Conservation (phyloP, 2,329 filamentous ascomycete species). For the Pezicula carpinea region DNA sequence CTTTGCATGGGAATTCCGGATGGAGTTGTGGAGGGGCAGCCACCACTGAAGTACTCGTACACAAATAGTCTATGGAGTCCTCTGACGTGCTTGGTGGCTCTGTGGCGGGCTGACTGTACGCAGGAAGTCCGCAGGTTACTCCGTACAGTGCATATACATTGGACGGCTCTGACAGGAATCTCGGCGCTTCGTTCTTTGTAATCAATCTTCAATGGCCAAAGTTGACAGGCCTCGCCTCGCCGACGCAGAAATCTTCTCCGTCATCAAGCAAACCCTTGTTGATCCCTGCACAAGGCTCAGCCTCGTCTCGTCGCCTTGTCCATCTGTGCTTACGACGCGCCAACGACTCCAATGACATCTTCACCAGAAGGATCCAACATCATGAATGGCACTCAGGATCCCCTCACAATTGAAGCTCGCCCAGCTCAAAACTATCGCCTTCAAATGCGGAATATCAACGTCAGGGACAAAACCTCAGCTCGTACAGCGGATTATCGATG, state of each 20-base stretch:
- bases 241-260: not conserved
- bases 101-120: too few relatives aligned
- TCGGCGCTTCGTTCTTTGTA: not conserved
- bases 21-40: not conserved
- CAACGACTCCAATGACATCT: not conserved
- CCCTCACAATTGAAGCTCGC: slow-evolving; percentile 39
- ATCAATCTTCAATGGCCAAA: too few relatives aligned
- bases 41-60: not conserved
- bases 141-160: too few relatives aligned
- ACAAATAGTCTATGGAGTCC: not conserved
- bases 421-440: slow-evolving; percentile 55
- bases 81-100: not conserved
- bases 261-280: not conserved
- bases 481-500: slow-evolving; percentile 41
- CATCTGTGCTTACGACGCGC: not conserved
- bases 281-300: not conserved
- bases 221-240: too few relatives aligned
- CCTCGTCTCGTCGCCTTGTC: not conserved
- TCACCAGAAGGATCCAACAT: slow-evolving; percentile 2
- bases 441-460: slow-evolving; percentile 52
- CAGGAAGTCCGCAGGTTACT: too few relatives aligned
- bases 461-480: slow-evolving; percentile 57
- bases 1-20: slow-evolving; percentile 21
- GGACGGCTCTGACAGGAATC: too few relatives aligned
- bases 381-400: slow-evolving; percentile 27